Evolutionary conservation across 768 basidiomycete species (phyloP).

Genomic region (Cyclocybe cylindracea): DNA sequence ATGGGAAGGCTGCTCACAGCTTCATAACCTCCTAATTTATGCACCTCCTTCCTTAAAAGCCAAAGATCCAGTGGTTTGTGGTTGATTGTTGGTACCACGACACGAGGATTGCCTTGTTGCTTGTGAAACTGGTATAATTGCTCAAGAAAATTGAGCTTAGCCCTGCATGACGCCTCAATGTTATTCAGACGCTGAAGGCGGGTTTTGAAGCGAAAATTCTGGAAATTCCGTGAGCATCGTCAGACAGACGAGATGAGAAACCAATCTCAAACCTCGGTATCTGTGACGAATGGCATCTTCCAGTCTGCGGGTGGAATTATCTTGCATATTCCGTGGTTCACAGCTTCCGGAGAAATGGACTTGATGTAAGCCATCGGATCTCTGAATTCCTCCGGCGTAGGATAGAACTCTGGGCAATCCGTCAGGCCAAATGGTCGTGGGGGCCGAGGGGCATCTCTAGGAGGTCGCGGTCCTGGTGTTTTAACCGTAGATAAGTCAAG

Average conservation of each 20-base stretch:
- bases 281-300: slow-evolving; percentile 95
- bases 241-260: slow-evolving; percentile 27
- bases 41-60: slow-evolving; percentile 90
- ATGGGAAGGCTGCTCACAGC: slow-evolving; percentile 50
- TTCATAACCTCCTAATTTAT: slow-evolving; percentile 85
- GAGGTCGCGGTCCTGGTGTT: slow-evolving; percentile 54
- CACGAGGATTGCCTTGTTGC: slow-evolving; percentile 88
- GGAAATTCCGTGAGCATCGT: slow-evolving; percentile 29
- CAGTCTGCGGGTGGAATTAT: slow-evolving; percentile 91
- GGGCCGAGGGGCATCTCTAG: slow-evolving; percentile 35
- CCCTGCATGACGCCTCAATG: slow-evolving; percentile 95
- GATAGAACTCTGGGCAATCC: slow-evolving; percentile 89
- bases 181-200: slow-evolving; percentile 93
- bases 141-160: slow-evolving; percentile 96
- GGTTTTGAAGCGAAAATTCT: slow-evolving; percentile 96
- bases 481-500: slow-evolving; percentile 76
- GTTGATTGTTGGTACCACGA: slow-evolving; percentile 93
- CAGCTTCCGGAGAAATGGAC: slow-evolving; percentile 71
- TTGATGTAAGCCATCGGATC: slow-evolving; percentile 94
- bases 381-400: slow-evolving; percentile 87
- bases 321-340: slow-evolving; percentile 90
- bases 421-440: slow-evolving; percentile 81
- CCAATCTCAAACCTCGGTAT: slow-evolving; percentile 74
- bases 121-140: slow-evolving; percentile 96
- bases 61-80: slow-evolving; percentile 92